Evolutionary conservation across 2,329 filamentous ascomycete genomes (phyloP), one percentile per base, ranked within the genome.

Genomic region (Aureobasidium mangrovei): DNA sequence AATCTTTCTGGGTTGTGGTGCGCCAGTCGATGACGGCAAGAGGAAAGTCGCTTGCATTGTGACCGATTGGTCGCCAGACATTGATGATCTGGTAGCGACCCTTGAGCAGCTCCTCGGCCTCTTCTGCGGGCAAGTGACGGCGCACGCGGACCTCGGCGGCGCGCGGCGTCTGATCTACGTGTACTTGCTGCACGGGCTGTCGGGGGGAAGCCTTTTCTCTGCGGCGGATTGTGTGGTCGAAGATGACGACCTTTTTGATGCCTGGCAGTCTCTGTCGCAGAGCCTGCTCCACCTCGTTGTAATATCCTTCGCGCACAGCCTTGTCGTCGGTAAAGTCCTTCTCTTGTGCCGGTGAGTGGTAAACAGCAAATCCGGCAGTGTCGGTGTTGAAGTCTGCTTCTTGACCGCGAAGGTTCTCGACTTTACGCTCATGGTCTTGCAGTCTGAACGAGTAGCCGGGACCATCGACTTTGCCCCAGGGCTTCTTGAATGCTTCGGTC

Each of bases 171-270:
- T 88, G 85, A 63, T 88, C 85, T 10, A 88, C 82, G 58, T 88
- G 85, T 0, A 87, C 82, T 60, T 81, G 79, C 65, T 85, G 80
- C 0, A 88, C 83, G 0, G 85, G 85, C 58, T 80, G 78, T 4
- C 84, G 75, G 0, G 81, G 74, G 0, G 81, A 72, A 1, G 70
- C 66, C n/a, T 78, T 76, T 1, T 72, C 67, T 24, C 77, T 71
- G 5, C 78, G 71, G 2, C 84, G 77, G 60, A 88, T 83, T 0
- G 84, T 87, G 66, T 88, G 84, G 67, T 88, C 84, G 64, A 88
- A 88, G 56, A 87, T 83, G 56, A 82, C 75, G 8, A 88, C 76
- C 57, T 81, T 81, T 53, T 77, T 78, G 51, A 83, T 71, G 0
- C 74, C 77, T 0, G 76, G 72, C 0, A 85, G 70, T 42, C 78